Percentiles rank a stretch among this genome's conserved stretches.
These are phyloP conservation scores for Starmerella gropengiesseri DNA, from an alignment of 805 yeast species.

Conservation along the genomic window DNA sequence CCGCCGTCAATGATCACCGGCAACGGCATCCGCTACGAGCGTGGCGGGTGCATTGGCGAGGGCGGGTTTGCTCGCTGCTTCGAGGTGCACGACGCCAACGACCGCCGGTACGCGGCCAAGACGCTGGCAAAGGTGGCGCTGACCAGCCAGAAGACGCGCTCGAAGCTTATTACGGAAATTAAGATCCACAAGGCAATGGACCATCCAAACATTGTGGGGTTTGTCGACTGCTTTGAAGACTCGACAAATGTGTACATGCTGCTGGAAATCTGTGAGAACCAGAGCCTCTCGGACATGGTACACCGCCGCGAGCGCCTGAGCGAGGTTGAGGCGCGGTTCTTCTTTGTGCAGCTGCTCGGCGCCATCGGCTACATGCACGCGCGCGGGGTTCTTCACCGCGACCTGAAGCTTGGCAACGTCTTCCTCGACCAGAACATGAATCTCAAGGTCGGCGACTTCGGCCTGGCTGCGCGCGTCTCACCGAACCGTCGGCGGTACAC, in stretches of 20 bases:
- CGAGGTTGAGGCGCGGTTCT: slow-evolving; percentile 84
- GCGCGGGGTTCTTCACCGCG: slow-evolving; percentile 89
- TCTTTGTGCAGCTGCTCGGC: slow-evolving; percentile 86
- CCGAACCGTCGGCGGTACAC: slow-evolving; percentile 73
- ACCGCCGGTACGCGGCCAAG: slow-evolving; percentile 86
- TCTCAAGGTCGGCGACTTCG: slow-evolving; percentile 94
- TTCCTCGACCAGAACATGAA: slow-evolving; percentile 91
- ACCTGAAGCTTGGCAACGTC: slow-evolving; percentile 88
- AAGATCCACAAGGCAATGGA: slow-evolving; percentile 84
- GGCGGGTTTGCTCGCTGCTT: slow-evolving; percentile 99
- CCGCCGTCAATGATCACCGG: slow-evolving; percentile 91
- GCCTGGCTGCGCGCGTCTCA: slow-evolving; percentile 89
- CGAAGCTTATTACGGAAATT: slow-evolving; percentile 72
- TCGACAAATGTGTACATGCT: slow-evolving; percentile 86
- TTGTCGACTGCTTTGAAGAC: slow-evolving; percentile 94
- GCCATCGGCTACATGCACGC: slow-evolving; percentile 89
- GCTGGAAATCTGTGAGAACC: slow-evolving; percentile 90
- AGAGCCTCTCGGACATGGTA: slow-evolving; percentile 83
- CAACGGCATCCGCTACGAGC: slow-evolving; percentile 78
- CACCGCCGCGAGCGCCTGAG: slow-evolving; percentile 72
- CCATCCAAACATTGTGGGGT: slow-evolving; percentile 84
- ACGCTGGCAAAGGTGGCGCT: slow-evolving; percentile 95
- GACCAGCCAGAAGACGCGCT: slow-evolving; percentile 78
- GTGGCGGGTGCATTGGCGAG: slow-evolving; percentile 88
- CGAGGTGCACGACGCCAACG: slow-evolving; percentile 81